These are phyloP conservation scores for Dactylellina drechsleri DNA, from an alignment of 2,329 filamentous ascomycete species.

Conservation along the genomic window DNA sequence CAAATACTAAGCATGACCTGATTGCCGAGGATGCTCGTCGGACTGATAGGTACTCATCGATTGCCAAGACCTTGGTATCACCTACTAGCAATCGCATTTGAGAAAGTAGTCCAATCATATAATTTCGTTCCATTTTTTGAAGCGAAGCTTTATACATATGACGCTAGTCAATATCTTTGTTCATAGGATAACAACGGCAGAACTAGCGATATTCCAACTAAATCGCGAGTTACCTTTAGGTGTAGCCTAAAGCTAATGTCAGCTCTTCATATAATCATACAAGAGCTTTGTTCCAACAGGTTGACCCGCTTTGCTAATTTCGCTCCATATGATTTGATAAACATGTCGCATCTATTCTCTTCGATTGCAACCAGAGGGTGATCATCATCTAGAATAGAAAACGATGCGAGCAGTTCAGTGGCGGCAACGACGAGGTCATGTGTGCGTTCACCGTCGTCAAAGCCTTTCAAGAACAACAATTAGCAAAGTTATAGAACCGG, in stretches of 20 bases:
- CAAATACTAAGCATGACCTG: constrained; percentile 51
- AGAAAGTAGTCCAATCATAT: constrained; percentile 54
- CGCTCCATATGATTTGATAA: constrained; percentile 59
- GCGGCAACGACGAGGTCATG: constrained; percentile 57
- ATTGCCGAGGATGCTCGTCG: constrained; percentile 55
- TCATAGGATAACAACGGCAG: no score
- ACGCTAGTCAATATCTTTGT: no score
- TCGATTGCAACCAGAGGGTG: constrained; percentile 56
- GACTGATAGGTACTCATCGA: constrained; percentile 56
- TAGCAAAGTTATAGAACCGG: no score
- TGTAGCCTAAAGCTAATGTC: no score
- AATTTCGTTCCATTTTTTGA: neutral
- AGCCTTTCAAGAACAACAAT: constrained; percentile 51
- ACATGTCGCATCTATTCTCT: constrained; percentile 57
- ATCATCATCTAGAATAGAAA: constrained; percentile 56
- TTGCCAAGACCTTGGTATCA: constrained; percentile 17
- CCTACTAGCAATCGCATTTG: constrained; percentile 55
- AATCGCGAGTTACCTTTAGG: no score
- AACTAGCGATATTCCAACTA: no score
- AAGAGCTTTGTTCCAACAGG: no score
- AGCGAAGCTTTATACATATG: no score
- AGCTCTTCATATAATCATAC: no score
- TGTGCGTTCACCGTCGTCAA: constrained; percentile 59
- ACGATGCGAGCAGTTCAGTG: constrained; percentile 55
- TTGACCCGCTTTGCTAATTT: constrained; percentile 47